These are phyloP conservation scores for Echinochloa phyllopogon DNA, from an alignment of 176 grass and related monocot species.

Conservation along the genomic window DNA sequence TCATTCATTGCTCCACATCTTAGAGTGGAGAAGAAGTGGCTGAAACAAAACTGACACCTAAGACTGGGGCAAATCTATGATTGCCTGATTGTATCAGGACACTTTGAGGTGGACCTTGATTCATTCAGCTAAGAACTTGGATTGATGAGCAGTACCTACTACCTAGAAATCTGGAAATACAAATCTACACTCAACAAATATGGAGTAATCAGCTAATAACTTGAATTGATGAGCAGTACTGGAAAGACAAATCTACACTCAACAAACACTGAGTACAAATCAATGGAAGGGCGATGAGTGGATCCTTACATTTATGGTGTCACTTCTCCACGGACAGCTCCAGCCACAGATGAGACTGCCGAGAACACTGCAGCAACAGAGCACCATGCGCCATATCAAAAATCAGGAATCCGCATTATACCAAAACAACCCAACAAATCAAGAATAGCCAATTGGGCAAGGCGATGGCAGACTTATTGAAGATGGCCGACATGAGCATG, in stretches of 20 bases:
- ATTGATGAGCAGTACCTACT: slow-evolving; percentile 22
- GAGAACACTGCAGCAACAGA: slow-evolving; percentile 84
- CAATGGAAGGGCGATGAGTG: slow-evolving; percentile 31
- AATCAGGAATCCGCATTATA: slow-evolving; percentile 18
- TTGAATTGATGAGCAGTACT: no score
- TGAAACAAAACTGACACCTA: not conserved
- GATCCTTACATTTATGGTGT: slow-evolving; percentile 97
- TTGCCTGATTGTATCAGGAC: not conserved
- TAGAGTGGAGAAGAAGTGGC: not conserved
- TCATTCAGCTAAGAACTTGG: slow-evolving; percentile 25
- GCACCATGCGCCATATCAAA: slow-evolving; percentile 7
- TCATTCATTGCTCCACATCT: slow-evolving; percentile 19
- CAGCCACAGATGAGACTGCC: slow-evolving; percentile 86
- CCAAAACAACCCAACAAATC: not conserved
- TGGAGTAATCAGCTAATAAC: no score
- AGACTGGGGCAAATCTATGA: not conserved
- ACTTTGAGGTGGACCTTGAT: slow-evolving; percentile 38
- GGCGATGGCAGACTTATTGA: slow-evolving; percentile 42
- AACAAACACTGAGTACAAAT: no score
- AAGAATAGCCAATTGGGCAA: not conserved
- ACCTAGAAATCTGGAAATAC: slow-evolving; percentile 9
- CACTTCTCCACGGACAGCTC: slow-evolving; percentile 90
- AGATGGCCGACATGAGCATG: slow-evolving; percentile 91
- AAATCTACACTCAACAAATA: slow-evolving; percentile 26
- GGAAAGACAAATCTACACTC: no score